phyloP scores from a whole-genome alignment of 2,329 filamentous ascomycete species.

The Teratosphaeria nubilosa region DNA sequence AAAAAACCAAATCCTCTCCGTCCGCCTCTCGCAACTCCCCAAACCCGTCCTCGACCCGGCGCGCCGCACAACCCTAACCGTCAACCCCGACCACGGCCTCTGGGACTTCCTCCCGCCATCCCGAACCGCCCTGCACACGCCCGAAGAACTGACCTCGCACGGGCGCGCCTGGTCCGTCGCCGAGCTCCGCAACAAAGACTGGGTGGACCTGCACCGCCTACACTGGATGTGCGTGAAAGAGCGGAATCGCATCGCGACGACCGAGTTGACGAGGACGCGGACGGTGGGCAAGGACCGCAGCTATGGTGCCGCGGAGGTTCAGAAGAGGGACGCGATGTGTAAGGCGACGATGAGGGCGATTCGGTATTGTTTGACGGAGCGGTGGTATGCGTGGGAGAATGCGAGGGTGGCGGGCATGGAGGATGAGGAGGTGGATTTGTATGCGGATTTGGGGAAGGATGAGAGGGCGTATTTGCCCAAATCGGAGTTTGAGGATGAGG shows the following conservation, averaged over 20 bases:
- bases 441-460: conserved; percentile 23
- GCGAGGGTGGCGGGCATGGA: conserved; percentile 54
- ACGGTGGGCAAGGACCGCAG: conserved; percentile 48
- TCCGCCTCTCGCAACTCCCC: conserved; percentile 63
- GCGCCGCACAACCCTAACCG: conserved; percentile 46
- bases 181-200: conserved; percentile 81
- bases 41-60: conserved; percentile 54
- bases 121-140: conserved; percentile 51
- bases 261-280: conserved; percentile 53
- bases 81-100: conserved; percentile 70
- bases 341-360: conserved; percentile 68
- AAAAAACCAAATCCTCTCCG: conserved; percentile 45
- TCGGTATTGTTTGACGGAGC: conserved; percentile 74
- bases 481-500: neutral
- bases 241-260: conserved; percentile 78
- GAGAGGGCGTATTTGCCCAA: conserved; percentile 44
- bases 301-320: conserved; percentile 62
- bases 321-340: conserved; percentile 56
- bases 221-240: conserved; percentile 96
- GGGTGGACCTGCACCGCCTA: conserved; percentile 82
- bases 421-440: conserved; percentile 58
- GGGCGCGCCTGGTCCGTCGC: conserved; percentile 76
- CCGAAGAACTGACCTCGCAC: conserved; percentile 59
- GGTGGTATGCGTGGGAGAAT: conserved; percentile 80
- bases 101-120: conserved; percentile 79